Conservation (phyloP, 305 asterid species). For the Fraxinus greggii region DNA sequence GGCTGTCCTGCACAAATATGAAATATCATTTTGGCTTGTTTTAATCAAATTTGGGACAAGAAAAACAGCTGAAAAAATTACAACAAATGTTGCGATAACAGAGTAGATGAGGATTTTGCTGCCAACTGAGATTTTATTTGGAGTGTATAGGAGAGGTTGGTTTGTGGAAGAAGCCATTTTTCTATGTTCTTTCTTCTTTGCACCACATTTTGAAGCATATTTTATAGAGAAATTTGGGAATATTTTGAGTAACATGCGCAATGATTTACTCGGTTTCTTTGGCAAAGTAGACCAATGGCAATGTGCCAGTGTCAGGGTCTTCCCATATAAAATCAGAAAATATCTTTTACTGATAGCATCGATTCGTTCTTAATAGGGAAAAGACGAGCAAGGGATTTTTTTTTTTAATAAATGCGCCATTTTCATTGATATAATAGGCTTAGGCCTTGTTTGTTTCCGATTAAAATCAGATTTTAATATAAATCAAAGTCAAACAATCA, state of each 20-base stretch:
- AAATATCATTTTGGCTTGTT: background rate
- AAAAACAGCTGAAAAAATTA: slow-evolving; percentile 22
- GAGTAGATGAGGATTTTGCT: slow-evolving; percentile 32
- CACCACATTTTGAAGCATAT: background rate
- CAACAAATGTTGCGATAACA: background rate
- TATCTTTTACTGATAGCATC: background rate
- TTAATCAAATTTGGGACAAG: slow-evolving; percentile 17
- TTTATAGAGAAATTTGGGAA: background rate
- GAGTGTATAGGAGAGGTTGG: slow-evolving; percentile 27
- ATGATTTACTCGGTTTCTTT: background rate
- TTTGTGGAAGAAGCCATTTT: slow-evolving; percentile 17
- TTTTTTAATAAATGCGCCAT: no score
- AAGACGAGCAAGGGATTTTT: background rate
- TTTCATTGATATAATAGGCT: no score
- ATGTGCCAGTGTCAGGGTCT: background rate
- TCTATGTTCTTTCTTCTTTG: background rate
- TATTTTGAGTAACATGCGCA: background rate
- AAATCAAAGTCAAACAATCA: no score
- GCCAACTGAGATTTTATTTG: slow-evolving; percentile 11
- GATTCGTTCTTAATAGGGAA: background rate
- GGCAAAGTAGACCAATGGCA: background rate
- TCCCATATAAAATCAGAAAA: background rate
- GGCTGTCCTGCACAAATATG: slow-evolving; percentile 29
- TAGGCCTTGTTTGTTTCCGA: no score
- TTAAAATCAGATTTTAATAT: no score